Percentiles rank a stretch among this genome's conserved stretches.
Conservation (phyloP, 2,329 filamentous ascomycete species). For the Teratosphaeriaceae sp. region DNA sequence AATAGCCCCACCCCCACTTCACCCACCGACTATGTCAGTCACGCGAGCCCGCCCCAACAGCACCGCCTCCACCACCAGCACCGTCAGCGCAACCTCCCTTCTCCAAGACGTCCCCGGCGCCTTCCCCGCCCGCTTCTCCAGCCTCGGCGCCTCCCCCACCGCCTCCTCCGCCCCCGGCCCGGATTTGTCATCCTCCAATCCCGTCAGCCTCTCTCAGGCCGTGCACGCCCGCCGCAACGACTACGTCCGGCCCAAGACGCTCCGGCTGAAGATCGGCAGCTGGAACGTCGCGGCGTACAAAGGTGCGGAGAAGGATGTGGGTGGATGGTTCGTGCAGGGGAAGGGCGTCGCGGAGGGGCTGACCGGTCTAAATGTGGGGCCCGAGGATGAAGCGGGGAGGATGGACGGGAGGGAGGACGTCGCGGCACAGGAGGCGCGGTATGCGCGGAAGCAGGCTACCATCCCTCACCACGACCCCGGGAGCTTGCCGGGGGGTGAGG, state of each 20-base stretch:
- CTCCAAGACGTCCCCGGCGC: constrained; percentile 44
- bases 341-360: constrained; percentile 62
- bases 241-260: constrained; percentile 66
- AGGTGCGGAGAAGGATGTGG: constrained; percentile 81
- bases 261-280: constrained; percentile 82
- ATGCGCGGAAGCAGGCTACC: constrained; percentile 36
- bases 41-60: constrained; percentile 11
- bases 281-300: constrained; percentile 91
- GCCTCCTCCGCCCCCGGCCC: neutral
- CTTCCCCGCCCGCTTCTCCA: constrained; percentile 31
- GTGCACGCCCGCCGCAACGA: constrained; percentile 69
- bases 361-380: constrained; percentile 42
- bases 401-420: constrained; percentile 37
- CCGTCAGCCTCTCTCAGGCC: constrained; percentile 43
- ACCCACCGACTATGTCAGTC: no score
- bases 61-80: constrained; percentile 9
- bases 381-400: constrained; percentile 17
- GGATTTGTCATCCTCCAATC: constrained; percentile 7
- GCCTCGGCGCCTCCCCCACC: constrained; percentile 40
- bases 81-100: constrained; percentile 26
- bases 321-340: constrained; percentile 78
- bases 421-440: constrained; percentile 41
- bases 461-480: constrained; percentile 40
- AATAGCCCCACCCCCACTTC: neutral
- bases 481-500: constrained; percentile 50